Percentiles rank a stretch among this genome's conserved stretches.
Conservation (phyloP, 495 filamentous ascomycete species). For the Parathielavia hyrcaniae region DNA sequence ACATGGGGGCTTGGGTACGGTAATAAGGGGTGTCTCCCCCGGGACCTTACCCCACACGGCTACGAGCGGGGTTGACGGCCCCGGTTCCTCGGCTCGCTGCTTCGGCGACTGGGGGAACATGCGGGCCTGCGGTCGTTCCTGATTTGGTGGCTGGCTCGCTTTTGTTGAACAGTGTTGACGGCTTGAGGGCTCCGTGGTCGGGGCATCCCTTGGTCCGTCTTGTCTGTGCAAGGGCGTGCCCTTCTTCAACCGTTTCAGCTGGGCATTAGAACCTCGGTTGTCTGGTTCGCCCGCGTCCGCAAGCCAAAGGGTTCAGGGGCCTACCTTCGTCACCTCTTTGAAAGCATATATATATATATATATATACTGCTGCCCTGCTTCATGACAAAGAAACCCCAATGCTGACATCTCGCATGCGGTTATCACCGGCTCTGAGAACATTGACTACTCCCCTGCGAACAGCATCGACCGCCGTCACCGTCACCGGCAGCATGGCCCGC, state of each 20-base stretch:
- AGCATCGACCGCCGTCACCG: no score
- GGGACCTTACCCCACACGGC: not conserved
- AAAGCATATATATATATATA: not conserved
- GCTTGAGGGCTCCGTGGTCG: not conserved
- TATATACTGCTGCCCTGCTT: not conserved
- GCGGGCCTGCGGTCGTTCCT: not conserved
- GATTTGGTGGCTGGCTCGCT: not conserved
- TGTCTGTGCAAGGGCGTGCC: conserved; percentile 5
- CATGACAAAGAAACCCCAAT: not conserved
- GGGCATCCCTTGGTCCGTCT: not conserved
- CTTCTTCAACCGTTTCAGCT: not conserved
- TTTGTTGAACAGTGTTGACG: conserved; percentile 8
- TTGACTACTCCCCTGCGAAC: no score
- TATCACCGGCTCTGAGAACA: no score
- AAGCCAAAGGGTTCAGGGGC: no score
- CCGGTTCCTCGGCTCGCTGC: conserved; percentile 9
- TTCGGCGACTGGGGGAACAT: not conserved
- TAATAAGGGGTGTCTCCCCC: not conserved
- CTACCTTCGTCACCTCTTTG: no score
- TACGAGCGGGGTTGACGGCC: not conserved
- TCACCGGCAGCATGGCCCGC: conserved; percentile 33
- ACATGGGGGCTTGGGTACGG: no score
- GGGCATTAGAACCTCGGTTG: not conserved
- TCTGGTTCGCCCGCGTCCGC: not conserved
- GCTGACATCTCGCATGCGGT: not conserved